Percentiles rank a stretch among this genome's conserved stretches.
Evolutionary conservation across 768 basidiomycete genomes (phyloP).

Genomic region (Lactifluus subvellereus): DNA sequence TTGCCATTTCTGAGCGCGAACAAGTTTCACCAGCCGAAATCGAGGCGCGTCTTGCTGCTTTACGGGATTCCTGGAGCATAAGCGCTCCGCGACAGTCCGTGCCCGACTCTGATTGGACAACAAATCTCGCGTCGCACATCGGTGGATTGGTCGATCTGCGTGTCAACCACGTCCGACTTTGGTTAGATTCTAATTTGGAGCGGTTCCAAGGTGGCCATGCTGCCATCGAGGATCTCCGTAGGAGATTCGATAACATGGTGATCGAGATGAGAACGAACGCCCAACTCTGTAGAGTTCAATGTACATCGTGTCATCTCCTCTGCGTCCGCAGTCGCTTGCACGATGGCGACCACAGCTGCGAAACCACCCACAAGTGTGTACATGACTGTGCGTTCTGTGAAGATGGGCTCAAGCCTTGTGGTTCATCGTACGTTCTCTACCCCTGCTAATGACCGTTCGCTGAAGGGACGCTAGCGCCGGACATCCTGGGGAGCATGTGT

Average conservation of each 20-base stretch:
- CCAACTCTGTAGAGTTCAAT: conserved; percentile 46
- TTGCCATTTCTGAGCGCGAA: conserved; percentile 30
- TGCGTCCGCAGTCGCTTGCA: conserved; percentile 47
- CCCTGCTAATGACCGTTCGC: no score
- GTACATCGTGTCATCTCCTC: conserved; percentile 42
- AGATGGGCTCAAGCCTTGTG: conserved; percentile 35
- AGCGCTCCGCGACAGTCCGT: conserved; percentile 32
- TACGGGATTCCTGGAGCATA: conserved; percentile 30
- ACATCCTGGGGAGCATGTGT: conserved; percentile 54
- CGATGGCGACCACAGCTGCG: conserved; percentile 43
- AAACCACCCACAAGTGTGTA: conserved; percentile 43
- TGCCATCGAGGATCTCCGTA: conserved; percentile 40
- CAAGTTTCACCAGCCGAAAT: conserved; percentile 23
- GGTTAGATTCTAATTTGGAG: conserved; percentile 45
- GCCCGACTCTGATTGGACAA: conserved; percentile 40
- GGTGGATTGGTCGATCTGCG: conserved; percentile 38
- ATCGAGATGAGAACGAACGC: conserved; percentile 39
- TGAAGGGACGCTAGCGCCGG: conserved; percentile 22
- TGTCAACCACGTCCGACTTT: conserved; percentile 42
- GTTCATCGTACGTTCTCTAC: conserved; percentile 39
- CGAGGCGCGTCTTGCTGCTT: conserved; percentile 27
- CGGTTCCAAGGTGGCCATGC: conserved; percentile 43
- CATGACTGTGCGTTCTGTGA: conserved; percentile 41
- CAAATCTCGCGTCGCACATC: conserved; percentile 36
- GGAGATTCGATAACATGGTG: conserved; percentile 39